Evolutionary conservation across 345 rosid genomes (phyloP).

Genomic region (Rhizophora apiculata): DNA sequence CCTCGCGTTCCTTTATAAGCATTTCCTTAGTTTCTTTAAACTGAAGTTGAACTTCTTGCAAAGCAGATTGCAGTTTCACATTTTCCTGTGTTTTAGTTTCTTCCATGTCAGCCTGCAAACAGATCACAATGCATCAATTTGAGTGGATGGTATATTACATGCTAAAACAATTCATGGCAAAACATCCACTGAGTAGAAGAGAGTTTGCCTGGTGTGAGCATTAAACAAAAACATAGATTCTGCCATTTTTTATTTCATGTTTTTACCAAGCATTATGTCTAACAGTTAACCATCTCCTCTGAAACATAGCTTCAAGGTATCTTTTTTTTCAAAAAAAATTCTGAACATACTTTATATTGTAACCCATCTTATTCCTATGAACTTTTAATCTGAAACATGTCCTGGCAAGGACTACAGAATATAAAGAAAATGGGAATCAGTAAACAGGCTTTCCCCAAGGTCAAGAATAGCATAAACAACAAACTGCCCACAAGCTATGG

Average conservation of each 20-base stretch:
- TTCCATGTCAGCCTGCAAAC: constrained; percentile 78
- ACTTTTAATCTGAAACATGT: too few species aligned
- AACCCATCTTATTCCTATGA: too few species aligned
- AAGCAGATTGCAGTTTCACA: constrained; percentile 72
- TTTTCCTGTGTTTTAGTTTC: constrained; percentile 91
- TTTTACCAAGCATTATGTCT: background rate
- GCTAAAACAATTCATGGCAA: background rate
- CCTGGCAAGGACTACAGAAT: background rate
- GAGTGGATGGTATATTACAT: background rate
- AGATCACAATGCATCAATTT: background rate
- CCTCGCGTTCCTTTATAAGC: constrained; percentile 72
- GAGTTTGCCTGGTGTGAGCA: background rate
- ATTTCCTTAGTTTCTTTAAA: constrained; percentile 80
- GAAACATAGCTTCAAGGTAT: background rate
- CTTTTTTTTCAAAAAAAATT: too few species aligned
- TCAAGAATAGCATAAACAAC: background rate
- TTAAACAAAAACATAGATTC: background rate
- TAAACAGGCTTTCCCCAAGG: background rate
- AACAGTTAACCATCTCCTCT: background rate
- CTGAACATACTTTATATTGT: too few species aligned
- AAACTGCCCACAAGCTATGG: background rate
- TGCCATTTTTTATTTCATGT: background rate
- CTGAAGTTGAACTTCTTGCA: constrained; percentile 74
- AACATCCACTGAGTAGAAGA: background rate
- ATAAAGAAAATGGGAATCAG: constrained; percentile 1